Conservation (phyloP, 176 grass and related monocot genomes). For the Cenchrus americanus region DNA sequence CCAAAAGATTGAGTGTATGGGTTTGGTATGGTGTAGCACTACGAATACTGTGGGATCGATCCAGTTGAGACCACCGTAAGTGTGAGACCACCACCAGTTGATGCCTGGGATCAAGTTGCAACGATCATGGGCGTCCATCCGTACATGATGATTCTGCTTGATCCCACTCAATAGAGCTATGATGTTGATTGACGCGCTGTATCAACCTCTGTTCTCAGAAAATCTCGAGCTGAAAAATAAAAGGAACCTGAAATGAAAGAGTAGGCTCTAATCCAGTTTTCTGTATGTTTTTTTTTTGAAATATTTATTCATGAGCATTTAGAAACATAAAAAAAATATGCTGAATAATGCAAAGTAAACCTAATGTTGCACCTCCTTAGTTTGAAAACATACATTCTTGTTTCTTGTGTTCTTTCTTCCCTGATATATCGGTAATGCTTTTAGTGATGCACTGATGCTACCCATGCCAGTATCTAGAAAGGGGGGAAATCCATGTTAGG, state of each 20-base stretch:
- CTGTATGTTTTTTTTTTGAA: too few species aligned
- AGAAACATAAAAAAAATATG: neutral
- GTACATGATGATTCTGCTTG: slow-evolving; percentile 21
- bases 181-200: neutral
- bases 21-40: slow-evolving; percentile 50
- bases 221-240: neutral
- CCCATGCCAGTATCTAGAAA: neutral
- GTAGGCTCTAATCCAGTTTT: too few species aligned
- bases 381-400: neutral
- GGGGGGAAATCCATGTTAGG: too few species aligned
- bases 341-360: slow-evolving; percentile 3
- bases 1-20: slow-evolving; percentile 38
- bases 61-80: slow-evolving; percentile 25
- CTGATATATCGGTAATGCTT: too few species aligned
- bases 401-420: too few species aligned
- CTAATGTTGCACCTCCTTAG: neutral
- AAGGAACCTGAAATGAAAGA: neutral
- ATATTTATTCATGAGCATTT: neutral
- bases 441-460: neutral
- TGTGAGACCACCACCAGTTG: slow-evolving; percentile 51
- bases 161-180: slow-evolving; percentile 31
- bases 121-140: slow-evolving; percentile 36
- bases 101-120: slow-evolving; percentile 40
- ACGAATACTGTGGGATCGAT: neutral
- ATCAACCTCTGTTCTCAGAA: neutral